Percentiles rank a stretch among this genome's conserved stretches.
These are phyloP conservation scores for Tripterygium wilfordii DNA, from an alignment of 177 flowering plant genomes.

Conservation along the genomic window DNA sequence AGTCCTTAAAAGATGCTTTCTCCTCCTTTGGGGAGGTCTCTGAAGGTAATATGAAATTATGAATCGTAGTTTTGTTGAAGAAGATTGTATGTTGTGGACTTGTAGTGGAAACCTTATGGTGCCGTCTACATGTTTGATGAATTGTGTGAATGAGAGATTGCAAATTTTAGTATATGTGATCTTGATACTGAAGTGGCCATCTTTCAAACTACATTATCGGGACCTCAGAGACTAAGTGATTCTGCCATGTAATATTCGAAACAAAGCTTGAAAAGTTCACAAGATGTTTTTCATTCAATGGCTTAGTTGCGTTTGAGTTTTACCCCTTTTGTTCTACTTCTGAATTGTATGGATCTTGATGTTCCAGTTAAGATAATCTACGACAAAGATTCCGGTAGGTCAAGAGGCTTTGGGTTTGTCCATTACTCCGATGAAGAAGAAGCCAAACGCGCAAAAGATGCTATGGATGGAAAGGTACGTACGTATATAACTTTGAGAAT, in stretches of 20 bases:
- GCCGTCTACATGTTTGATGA: constrained; percentile 26
- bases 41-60: constrained; percentile 44
- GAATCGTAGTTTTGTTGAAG: neutral
- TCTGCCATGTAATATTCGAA: no score
- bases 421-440: constrained; percentile 50
- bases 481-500: no score
- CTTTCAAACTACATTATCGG: no score
- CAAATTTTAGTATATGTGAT: neutral
- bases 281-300: no score
- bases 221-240: no score
- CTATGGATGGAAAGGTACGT: constrained; percentile 85
- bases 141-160: constrained; percentile 20
- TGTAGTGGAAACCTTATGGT: no score
- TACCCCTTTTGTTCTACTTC: neutral
- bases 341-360: constrained; percentile 1
- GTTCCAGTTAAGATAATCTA: constrained; percentile 68
- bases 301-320: neutral
- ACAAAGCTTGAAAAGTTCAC: no score
- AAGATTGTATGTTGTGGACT: no score
- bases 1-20: constrained; percentile 72
- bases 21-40: constrained; percentile 71
- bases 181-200: no score
- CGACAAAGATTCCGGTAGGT: constrained; percentile 71
- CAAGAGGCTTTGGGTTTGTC: constrained; percentile 92
- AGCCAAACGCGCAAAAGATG: constrained; percentile 74